Conservation (phyloP, 1,284 basidiomycete species). For the Ustilago cynodontis region DNA sequence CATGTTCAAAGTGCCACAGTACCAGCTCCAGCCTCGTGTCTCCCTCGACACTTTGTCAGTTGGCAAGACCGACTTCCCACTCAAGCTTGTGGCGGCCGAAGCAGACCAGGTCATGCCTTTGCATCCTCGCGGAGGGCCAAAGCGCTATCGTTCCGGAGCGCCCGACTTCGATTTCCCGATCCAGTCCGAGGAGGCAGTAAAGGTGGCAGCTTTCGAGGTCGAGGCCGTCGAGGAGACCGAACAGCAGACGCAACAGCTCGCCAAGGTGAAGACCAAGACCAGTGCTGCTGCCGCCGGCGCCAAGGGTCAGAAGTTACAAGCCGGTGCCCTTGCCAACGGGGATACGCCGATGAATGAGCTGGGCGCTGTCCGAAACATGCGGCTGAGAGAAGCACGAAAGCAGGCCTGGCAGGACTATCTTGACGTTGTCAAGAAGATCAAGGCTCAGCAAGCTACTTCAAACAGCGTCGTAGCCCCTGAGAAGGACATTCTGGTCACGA, state of each 20-base stretch:
- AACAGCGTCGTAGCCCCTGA: slow-evolving; percentile 8
- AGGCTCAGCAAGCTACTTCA: not conserved
- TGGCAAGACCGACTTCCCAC: not conserved
- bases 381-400: slow-evolving; percentile 47
- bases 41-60: not conserved
- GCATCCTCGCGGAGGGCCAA: slow-evolving; percentile 48
- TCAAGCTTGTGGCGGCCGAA: slow-evolving; percentile 27
- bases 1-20: slow-evolving; percentile 81
- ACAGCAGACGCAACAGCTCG: slow-evolving; percentile 73
- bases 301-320: slow-evolving; percentile 69
- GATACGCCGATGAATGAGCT: slow-evolving; percentile 36
- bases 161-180: slow-evolving; percentile 66
- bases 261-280: slow-evolving; percentile 44
- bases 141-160: slow-evolving; percentile 28
- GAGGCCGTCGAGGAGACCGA: slow-evolving; percentile 70
- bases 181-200: slow-evolving; percentile 30
- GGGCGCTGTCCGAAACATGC: slow-evolving; percentile 30
- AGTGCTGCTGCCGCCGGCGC: slow-evolving; percentile 39
- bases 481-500: slow-evolving; percentile 77
- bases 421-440: slow-evolving; percentile 47
- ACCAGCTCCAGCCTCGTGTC: slow-evolving; percentile 58
- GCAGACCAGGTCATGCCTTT: slow-evolving; percentile 38
- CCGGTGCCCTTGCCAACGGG: slow-evolving; percentile 20
- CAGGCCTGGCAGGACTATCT: slow-evolving; percentile 56
- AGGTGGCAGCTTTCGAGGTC: slow-evolving; percentile 69